Percentiles rank a stretch among this genome's conserved stretches.
Conservation (phyloP, 441 rosid species). For the Pelargonium fulgidum region DNA sequence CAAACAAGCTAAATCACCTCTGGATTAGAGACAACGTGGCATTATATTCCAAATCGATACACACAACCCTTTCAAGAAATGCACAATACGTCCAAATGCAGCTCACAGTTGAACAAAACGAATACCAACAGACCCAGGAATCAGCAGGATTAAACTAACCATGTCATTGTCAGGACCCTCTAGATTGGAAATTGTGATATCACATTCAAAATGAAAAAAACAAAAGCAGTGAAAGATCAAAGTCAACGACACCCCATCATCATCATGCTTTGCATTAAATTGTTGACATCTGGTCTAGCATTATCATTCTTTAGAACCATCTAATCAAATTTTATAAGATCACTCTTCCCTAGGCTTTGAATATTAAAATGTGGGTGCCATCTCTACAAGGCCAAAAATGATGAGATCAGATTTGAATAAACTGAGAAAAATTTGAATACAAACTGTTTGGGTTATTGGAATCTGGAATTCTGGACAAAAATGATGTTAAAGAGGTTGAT, state of each 20-base stretch:
- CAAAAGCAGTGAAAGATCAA: not conserved
- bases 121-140: conserved; percentile 3
- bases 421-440: too few species aligned
- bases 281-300: not conserved
- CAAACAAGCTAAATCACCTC: conserved; percentile 17
- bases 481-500: not conserved
- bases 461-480: not conserved
- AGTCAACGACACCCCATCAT: conserved; percentile 19
- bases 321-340: conserved; percentile 5
- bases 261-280: conserved; percentile 7
- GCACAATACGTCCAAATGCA: not conserved
- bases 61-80: not conserved
- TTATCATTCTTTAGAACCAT: conserved; percentile 13
- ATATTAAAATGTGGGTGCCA: not conserved
- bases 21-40: conserved; percentile 20
- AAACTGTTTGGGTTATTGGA: not conserved
- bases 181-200: not conserved
- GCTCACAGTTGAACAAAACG: not conserved
- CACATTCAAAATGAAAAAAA: not conserved
- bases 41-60: conserved; percentile 3
- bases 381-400: not conserved
- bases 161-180: not conserved
- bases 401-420: not conserved
- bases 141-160: conserved; percentile 3
- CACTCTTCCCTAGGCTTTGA: conserved; percentile 1